phyloP scores from a whole-genome alignment of 441 rosid species.

The Manihot esculenta region DNA sequence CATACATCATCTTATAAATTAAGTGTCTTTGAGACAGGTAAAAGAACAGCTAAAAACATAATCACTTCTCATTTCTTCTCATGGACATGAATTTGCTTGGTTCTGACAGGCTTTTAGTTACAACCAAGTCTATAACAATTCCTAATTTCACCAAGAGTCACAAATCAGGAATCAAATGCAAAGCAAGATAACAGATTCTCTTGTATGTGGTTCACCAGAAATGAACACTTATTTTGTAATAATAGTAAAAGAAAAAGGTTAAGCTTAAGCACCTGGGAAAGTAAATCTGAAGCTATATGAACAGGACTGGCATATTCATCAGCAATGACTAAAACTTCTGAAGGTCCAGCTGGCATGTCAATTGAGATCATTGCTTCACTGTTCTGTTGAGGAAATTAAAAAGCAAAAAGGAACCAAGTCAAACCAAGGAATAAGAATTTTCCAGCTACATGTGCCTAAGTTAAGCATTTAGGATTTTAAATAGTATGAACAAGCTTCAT shows the following conservation, averaged over 20 bases:
- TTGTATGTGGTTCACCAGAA: background rate
- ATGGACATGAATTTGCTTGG: background rate
- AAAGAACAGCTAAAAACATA: background rate
- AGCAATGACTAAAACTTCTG: constrained; percentile 88
- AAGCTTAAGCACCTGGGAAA: constrained; percentile 82
- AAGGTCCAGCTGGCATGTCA: constrained; percentile 99
- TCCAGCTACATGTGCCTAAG: background rate
- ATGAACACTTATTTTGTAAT: background rate
- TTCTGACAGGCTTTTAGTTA: background rate
- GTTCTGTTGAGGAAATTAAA: constrained; percentile 48
- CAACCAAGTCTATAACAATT: background rate
- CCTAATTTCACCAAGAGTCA: background rate
- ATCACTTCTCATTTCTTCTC: background rate
- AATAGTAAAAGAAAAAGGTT: background rate
- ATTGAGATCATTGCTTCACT: constrained; percentile 97
- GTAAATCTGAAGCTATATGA: constrained; percentile 88
- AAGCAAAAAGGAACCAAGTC: constrained; percentile 4
- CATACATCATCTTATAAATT: background rate
- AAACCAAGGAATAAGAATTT: constrained; percentile 10
- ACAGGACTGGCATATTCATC: constrained; percentile 75
- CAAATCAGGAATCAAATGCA: background rate
- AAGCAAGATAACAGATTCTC: background rate
- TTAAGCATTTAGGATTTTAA: background rate
- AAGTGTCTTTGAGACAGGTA: background rate
- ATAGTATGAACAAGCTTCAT: background rate